phyloP scores from a whole-genome alignment of 805 yeast species.

The Isabelozyma gotoi region DNA sequence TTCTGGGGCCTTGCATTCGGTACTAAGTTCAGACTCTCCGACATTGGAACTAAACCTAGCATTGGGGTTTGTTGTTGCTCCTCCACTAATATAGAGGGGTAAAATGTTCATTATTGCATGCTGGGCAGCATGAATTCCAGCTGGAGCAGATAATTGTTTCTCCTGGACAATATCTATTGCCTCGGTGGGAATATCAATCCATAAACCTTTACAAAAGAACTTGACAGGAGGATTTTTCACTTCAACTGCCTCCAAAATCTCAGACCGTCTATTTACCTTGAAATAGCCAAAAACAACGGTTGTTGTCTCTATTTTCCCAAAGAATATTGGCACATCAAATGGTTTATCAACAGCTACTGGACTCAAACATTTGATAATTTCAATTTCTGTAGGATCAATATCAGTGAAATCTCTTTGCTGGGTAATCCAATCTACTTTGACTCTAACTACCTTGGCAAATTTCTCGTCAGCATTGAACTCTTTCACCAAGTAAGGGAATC shows the following conservation, averaged over 20 bases:
- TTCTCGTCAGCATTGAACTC: slow-evolving; percentile 79
- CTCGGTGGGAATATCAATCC: slow-evolving; percentile 81
- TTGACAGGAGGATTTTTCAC: slow-evolving; percentile 84
- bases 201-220: slow-evolving; percentile 73
- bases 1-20: slow-evolving; percentile 97
- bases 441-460: slow-evolving; percentile 83
- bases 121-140: slow-evolving; percentile 95
- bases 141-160: slow-evolving; percentile 72
- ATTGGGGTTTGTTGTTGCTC: slow-evolving; percentile 49
- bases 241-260: slow-evolving; percentile 91
- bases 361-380: slow-evolving; percentile 55
- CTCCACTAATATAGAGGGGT: slow-evolving; percentile 71
- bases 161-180: slow-evolving; percentile 58
- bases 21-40: slow-evolving; percentile 61
- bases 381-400: slow-evolving; percentile 81
- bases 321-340: slow-evolving; percentile 59
- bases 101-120: slow-evolving; percentile 82
- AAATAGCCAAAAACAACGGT: slow-evolving; percentile 89
- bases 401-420: slow-evolving; percentile 90
- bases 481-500: slow-evolving; percentile 80
- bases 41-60: slow-evolving; percentile 26
- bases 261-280: slow-evolving; percentile 72
- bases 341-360: slow-evolving; percentile 31
- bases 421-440: slow-evolving; percentile 93
- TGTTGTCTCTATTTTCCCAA: slow-evolving; percentile 72